These are phyloP conservation scores for Pythium sp. DNA, from an alignment of 352 stramenopile genomes.

Conservation along the genomic window DNA sequence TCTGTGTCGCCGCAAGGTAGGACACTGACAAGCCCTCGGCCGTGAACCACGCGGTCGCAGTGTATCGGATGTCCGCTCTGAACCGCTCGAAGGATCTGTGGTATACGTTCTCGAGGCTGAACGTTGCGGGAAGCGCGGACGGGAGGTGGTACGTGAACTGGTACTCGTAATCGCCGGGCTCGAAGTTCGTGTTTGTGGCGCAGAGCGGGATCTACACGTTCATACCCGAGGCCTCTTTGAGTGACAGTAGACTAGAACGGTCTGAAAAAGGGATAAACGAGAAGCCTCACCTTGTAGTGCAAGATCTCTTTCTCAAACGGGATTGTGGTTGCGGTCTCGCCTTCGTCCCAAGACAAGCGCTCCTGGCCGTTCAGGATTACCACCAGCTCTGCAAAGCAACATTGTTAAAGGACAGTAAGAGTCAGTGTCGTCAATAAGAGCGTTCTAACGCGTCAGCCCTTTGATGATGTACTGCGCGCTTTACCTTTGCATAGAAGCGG, in stretches of 20 bases:
- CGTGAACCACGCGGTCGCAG: slow-evolving; percentile 19
- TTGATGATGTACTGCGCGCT: background rate
- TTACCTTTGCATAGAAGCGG: slow-evolving; percentile 16
- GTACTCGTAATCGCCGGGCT: slow-evolving; percentile 17
- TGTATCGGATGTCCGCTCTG: slow-evolving; percentile 12
- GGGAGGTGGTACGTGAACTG: slow-evolving; percentile 20
- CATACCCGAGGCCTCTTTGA: background rate
- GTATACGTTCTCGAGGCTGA: slow-evolving; percentile 20
- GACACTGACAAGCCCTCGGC: slow-evolving; percentile 11
- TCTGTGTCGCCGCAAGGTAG: slow-evolving; percentile 15
- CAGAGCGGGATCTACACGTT: slow-evolving; percentile 13
- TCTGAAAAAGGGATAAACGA: background rate
- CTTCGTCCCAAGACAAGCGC: slow-evolving; percentile 19
- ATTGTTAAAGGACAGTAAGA: background rate
- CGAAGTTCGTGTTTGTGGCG: slow-evolving; percentile 5
- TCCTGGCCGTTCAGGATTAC: slow-evolving; percentile 18
- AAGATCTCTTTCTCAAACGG: slow-evolving; percentile 18
- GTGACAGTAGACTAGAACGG: background rate
- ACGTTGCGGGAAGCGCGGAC: slow-evolving; percentile 3
- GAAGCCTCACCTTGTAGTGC: slow-evolving; percentile 11
- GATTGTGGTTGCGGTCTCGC: slow-evolving; percentile 10
- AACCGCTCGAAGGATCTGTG: slow-evolving; percentile 14
- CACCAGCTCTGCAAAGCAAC: slow-evolving; percentile 8
- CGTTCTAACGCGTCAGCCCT: background rate
- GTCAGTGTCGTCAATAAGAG: background rate